Evolutionary conservation across 345 rosid genomes (phyloP).

Genomic region (Raphanus sativus): DNA sequence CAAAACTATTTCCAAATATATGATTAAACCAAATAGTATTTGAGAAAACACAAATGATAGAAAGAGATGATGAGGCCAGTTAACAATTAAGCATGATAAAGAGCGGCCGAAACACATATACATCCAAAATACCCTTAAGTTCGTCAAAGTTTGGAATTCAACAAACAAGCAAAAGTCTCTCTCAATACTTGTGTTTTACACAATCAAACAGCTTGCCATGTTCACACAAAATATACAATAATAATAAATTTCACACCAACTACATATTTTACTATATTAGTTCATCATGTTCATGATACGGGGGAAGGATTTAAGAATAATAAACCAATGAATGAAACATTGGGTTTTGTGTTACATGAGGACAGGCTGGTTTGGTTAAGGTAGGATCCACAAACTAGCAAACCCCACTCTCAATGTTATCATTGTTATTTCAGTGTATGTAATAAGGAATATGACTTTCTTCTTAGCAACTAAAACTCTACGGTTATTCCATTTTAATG

Average conservation of each 20-base stretch:
- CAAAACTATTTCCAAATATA: neutral
- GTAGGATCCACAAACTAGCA: constrained; percentile 28
- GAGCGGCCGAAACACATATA: constrained; percentile 4
- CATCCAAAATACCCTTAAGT: constrained; percentile 29
- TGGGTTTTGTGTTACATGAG: constrained; percentile 28
- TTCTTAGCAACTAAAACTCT: constrained; percentile 19
- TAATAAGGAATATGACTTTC: constrained; percentile 10
- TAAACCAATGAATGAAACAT: constrained; percentile 13
- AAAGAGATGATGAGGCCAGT: constrained; percentile 13
- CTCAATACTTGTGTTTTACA: constrained; percentile 35
- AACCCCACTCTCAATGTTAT: constrained; percentile 24
- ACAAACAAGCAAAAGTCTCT: constrained; percentile 32
- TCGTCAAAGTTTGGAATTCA: constrained; percentile 47
- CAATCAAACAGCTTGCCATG: constrained; percentile 37
- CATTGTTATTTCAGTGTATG: constrained; percentile 13
- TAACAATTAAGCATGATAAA: neutral
- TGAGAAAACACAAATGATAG: neutral
- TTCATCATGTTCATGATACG: constrained; percentile 32
- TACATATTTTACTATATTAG: constrained; percentile 19
- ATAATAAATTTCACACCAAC: constrained; percentile 32
- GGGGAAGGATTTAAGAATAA: constrained; percentile 12
- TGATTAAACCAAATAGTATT: neutral
- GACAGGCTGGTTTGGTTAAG: constrained; percentile 34
- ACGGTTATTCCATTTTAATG: constrained; percentile 11
- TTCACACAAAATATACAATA: constrained; percentile 27